Evolutionary conservation across 164 flowering plant genomes (phyloP).

Genomic region (Kingdonia uniflora): DNA sequence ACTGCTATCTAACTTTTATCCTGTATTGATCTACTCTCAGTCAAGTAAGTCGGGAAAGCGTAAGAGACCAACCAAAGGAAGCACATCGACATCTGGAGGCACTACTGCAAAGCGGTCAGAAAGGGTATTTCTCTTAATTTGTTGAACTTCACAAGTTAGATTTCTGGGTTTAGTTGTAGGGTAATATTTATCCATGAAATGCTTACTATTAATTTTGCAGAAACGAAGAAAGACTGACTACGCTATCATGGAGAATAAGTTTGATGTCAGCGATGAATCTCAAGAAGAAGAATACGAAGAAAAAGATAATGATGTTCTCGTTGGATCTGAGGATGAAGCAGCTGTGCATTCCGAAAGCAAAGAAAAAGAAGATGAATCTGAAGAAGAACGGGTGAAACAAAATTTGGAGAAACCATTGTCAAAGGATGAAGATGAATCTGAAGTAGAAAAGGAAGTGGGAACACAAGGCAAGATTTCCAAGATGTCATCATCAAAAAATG

Average conservation of each 20-base stretch:
- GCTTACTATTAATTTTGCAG: conserved; percentile 16
- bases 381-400: conserved; percentile 4
- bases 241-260: conserved; percentile 23
- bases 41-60: conserved; percentile 61
- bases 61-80: conserved; percentile 37
- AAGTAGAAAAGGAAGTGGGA: too few species aligned
- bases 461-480: too few species aligned
- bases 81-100: conserved; percentile 36
- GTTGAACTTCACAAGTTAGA: not conserved
- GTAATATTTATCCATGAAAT: not conserved
- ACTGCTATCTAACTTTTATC: not conserved
- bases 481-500: too few species aligned
- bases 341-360: conserved; percentile 55
- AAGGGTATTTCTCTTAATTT: conserved; percentile 36
- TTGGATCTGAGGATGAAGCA: conserved; percentile 47
- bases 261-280: conserved; percentile 46
- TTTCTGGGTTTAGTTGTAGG: not conserved
- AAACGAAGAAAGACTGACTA: conserved; percentile 33
- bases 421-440: too few species aligned
- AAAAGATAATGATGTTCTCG: conserved; percentile 45
- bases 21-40: conserved; percentile 20
- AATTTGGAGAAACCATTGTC: too few species aligned
- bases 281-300: conserved; percentile 46
- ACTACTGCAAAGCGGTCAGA: conserved; percentile 37
- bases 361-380: conserved; percentile 32